These are phyloP conservation scores for Corrigiola litoralis DNA, from an alignment of 179 eudicot species.

Conservation along the genomic window DNA sequence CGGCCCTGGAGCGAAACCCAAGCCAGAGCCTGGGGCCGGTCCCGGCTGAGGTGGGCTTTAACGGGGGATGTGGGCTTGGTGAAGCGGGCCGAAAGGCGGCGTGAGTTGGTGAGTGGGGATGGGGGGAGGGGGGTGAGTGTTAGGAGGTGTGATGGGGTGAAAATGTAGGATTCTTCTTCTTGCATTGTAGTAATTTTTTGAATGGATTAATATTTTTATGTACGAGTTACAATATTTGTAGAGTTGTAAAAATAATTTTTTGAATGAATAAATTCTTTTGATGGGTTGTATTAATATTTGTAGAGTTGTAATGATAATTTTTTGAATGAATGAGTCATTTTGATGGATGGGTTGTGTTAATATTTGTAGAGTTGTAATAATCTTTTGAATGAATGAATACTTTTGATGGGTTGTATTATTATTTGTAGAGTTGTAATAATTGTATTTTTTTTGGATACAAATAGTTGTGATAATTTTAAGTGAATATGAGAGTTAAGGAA, in stretches of 20 bases:
- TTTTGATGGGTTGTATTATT: too few species aligned
- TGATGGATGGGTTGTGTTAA: background rate
- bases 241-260: too few species aligned
- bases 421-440: too few species aligned
- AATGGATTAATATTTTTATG: too few species aligned
- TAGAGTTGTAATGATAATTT: too few species aligned
- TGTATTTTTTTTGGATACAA: too few species aligned
- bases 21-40: conserved; percentile 26
- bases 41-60: conserved; percentile 16
- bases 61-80: conserved; percentile 47
- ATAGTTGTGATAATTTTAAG: too few species aligned
- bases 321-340: too few species aligned
- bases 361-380: conserved; percentile 10
- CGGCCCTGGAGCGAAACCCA: conserved; percentile 88
- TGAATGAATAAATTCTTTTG: too few species aligned
- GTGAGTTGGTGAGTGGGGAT: conserved; percentile 37
- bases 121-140: conserved; percentile 43
- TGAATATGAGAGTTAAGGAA: conserved; percentile 9
- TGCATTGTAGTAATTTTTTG: conserved; percentile 25
- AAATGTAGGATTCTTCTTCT: conserved; percentile 8
- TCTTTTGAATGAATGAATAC: too few species aligned
- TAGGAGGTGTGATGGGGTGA: conserved; percentile 30
- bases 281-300: background rate
- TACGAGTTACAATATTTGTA: too few species aligned
- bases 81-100: conserved; percentile 73